These are phyloP conservation scores for Colletotrichum sp. DNA, from an alignment of 2,329 filamentous ascomycete species.

Conservation along the genomic window DNA sequence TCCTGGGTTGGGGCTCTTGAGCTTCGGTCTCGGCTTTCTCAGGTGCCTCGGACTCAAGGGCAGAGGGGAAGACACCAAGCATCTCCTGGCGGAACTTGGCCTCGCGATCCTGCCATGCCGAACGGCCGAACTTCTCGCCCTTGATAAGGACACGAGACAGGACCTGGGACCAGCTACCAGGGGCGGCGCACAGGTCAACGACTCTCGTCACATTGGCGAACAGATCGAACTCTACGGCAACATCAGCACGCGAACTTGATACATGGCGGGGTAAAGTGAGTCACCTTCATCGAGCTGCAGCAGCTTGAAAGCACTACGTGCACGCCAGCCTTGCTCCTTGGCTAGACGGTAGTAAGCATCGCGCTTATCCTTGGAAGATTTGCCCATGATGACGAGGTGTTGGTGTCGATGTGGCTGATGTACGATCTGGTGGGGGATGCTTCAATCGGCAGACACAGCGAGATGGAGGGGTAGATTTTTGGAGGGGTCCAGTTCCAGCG, in stretches of 20 bases:
- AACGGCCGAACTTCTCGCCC: slow-evolving; percentile 85
- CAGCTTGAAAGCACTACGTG: slow-evolving; percentile 94
- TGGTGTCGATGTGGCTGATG: not conserved
- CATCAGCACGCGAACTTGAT: not conserved
- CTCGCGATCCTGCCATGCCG: slow-evolving; percentile 87
- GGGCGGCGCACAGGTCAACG: slow-evolving; percentile 94
- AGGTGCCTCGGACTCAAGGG: not conserved
- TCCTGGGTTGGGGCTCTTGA: slow-evolving; percentile 48
- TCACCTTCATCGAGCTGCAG: slow-evolving; percentile 87
- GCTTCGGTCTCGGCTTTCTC: slow-evolving; percentile 12
- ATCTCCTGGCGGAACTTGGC: slow-evolving; percentile 67
- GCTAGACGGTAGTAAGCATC: slow-evolving; percentile 97
- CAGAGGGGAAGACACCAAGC: slow-evolving; percentile 52
- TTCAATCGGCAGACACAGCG: not conserved
- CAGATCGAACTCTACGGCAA: slow-evolving; percentile 80
- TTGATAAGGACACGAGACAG: slow-evolving; percentile 92
- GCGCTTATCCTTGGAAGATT: slow-evolving; percentile 98
- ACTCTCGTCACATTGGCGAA: slow-evolving; percentile 91
- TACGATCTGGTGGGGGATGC: not conserved
- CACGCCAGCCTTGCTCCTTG: slow-evolving; percentile 98
- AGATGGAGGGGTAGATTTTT: not conserved
- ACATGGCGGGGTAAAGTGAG: slow-evolving; percentile 10
- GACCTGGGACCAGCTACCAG: slow-evolving; percentile 97
- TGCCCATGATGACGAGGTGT: slow-evolving; percentile 65
- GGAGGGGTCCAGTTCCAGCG: slow-evolving; percentile 17